Evolutionary conservation across 2,329 filamentous ascomycete genomes (phyloP), one percentile per base, ranked within the genome.

Genomic region (Neofusicoccum parvum): DNA sequence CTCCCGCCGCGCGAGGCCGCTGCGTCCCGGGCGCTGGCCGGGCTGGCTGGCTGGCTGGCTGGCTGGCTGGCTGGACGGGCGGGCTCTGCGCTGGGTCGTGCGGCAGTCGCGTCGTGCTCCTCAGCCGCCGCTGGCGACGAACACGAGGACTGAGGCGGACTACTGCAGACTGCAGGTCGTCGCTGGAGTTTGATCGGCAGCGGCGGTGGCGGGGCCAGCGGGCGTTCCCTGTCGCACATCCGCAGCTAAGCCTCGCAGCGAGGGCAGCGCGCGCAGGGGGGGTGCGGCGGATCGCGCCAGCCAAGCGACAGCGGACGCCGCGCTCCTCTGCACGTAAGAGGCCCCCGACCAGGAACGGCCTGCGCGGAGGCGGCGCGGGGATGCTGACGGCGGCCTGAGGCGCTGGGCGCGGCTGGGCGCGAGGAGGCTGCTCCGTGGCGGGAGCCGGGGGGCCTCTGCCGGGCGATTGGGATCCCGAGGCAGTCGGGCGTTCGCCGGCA

Each of bases 401-500:
- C 20, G 2, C 20, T 20, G 20, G 20, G 20, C 20, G 20, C 20
- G 20, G 20, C 20, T 2, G 20, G 20, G 2, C 2, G 20, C 14
- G 9, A 14, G 37, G 23, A 34, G 39, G 53, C 51, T n/a, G 20
- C 53, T 23, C 20, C 12, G 36, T 37, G 20, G 36, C 14, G 37
- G 20, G 53, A 45, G 34, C 49, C 23, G 46, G 20, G 20, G 20
- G 20, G 20, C 20, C 15, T 32, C 15, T 23, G 51, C 37, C 23
- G 51, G 14, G 53, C 20, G n/a, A 0, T 32, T 14, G 37, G 41
- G 6, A 48, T 46, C n/a, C 56, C 56, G 56, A 60, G 56, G 56
- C 43, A 60, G 11, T 60, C 56, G 56, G 56, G 41, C 56, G 56
- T 60, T 60, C 56, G 43, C 56, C 56, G 56, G 56, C 56, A 48